Percentiles rank a stretch among this genome's conserved stretches.
These are phyloP conservation scores for Pythium myriotylum DNA, from an alignment of 352 stramenopile species.

Conservation along the genomic window DNA sequence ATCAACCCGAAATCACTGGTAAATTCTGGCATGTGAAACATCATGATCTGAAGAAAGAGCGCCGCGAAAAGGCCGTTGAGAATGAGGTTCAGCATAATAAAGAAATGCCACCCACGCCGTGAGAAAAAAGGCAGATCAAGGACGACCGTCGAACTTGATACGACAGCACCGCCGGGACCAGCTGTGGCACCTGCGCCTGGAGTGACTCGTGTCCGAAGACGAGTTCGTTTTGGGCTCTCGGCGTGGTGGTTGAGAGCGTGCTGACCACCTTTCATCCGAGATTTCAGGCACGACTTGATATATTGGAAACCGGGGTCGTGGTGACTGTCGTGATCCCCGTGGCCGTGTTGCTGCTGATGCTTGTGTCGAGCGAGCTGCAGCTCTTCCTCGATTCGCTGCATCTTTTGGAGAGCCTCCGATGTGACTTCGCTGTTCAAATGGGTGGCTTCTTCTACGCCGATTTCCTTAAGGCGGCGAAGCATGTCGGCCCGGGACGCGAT, in stretches of 20 bases:
- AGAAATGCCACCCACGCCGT: slow-evolving; percentile 24
- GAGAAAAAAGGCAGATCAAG: slow-evolving; percentile 22
- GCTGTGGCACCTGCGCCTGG: background rate
- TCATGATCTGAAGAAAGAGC: slow-evolving; percentile 26
- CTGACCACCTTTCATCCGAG: slow-evolving; percentile 1
- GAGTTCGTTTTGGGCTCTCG: slow-evolving; percentile 16
- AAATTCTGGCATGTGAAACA: slow-evolving; percentile 24
- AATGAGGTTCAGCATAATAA: slow-evolving; percentile 26
- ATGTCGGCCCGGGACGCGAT: slow-evolving; percentile 11
- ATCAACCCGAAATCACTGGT: slow-evolving; percentile 9
- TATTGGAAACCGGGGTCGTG: slow-evolving; percentile 14
- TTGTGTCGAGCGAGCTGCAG: slow-evolving; percentile 8
- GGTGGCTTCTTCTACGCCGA: slow-evolving; percentile 7
- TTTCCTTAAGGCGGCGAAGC: slow-evolving; percentile 7
- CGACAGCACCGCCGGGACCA: background rate
- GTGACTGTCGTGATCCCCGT: background rate
- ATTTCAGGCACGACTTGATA: slow-evolving; percentile 12
- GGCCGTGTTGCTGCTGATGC: background rate
- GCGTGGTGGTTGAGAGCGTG: slow-evolving; percentile 15
- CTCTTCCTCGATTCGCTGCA: slow-evolving; percentile 11
- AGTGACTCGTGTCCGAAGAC: slow-evolving; percentile 9
- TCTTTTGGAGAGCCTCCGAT: slow-evolving; percentile 7
- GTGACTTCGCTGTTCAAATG: slow-evolving; percentile 11
- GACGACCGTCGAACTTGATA: background rate
- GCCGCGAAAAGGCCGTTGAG: slow-evolving; percentile 26